Evolutionary conservation across 192 early-diverging fungal genomes (phyloP).

Genomic region (Lobosporangium transversale): DNA sequence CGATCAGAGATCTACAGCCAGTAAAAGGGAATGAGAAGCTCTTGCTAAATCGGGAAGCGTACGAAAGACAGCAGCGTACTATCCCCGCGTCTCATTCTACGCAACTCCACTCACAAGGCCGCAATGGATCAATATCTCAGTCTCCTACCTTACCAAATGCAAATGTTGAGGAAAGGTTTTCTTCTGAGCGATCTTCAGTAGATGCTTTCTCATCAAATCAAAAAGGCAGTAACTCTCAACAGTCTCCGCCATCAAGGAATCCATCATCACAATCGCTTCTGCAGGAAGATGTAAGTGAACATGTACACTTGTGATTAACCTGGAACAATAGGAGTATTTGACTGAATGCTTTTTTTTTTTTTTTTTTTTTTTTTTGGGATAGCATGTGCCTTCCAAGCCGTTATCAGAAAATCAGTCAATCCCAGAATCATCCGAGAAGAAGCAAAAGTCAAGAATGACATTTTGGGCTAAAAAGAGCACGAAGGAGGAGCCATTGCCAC

Average conservation of each 20-base stretch:
- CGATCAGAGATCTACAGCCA: constrained; percentile 45
- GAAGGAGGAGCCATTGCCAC: constrained; percentile 15
- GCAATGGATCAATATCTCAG: constrained; percentile 14
- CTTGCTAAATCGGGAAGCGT: constrained; percentile 27
- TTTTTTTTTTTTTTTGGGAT: too few species aligned
- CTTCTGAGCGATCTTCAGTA: constrained; percentile 10
- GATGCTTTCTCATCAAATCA: constrained; percentile 9
- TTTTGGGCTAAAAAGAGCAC: constrained; percentile 44
- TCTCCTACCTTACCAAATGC: constrained; percentile 21
- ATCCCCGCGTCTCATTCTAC: constrained; percentile 19
- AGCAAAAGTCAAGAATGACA: constrained; percentile 46
- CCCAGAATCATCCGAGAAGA: constrained; percentile 43
- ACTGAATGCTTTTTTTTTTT: too few species aligned
- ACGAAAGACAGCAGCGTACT: constrained; percentile 44
- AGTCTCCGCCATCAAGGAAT: constrained; percentile 19
- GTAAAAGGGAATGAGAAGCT: constrained; percentile 42
- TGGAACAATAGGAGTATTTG: too few species aligned
- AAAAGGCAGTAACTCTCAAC: constrained; percentile 10
- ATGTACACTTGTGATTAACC: too few species aligned
- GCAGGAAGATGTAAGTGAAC: constrained; percentile 40
- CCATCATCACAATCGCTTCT: constrained; percentile 32
- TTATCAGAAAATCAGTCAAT: constrained; percentile 24
- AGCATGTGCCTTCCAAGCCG: background rate
- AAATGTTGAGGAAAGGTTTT: constrained; percentile 22
- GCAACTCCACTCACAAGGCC: constrained; percentile 12